Evolutionary conservation across 306 rosid genomes (phyloP).

Genomic region (Trifolium dubium): DNA sequence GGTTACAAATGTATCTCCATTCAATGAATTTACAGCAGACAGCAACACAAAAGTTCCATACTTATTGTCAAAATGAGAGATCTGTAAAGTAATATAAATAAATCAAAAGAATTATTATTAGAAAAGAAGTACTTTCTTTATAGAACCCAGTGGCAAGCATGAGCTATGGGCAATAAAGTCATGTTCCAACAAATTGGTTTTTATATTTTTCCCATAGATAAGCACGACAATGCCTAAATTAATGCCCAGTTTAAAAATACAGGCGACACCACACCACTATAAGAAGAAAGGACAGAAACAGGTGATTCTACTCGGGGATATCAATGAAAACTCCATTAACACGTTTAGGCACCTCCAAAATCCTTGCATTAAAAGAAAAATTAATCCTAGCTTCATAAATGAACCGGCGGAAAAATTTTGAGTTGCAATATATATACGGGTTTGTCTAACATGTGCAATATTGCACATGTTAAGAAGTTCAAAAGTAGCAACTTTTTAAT

Average conservation of each 20-base stretch:
- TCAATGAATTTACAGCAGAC: conserved; percentile 65
- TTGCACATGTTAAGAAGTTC: too few species aligned
- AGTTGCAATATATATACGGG: neutral
- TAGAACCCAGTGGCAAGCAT: conserved; percentile 7
- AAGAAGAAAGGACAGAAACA: conserved; percentile 4
- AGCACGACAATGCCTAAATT: conserved; percentile 15
- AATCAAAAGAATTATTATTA: conserved; percentile 32
- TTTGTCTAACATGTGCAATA: too few species aligned
- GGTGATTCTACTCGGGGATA: conserved; percentile 29
- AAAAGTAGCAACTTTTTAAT: too few species aligned
- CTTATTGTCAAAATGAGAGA: conserved; percentile 68
- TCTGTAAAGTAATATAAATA: conserved; percentile 54
- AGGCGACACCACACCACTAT: neutral
- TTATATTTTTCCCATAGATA: conserved; percentile 3
- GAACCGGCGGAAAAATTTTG: neutral
- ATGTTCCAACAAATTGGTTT: conserved; percentile 21
- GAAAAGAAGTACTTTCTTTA: conserved; percentile 5
- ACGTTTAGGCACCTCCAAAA: too few species aligned
- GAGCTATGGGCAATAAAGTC: conserved; percentile 35
- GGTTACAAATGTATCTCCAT: conserved; percentile 52
- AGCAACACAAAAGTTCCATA: conserved; percentile 56
- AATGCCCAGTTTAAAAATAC: conserved; percentile 4
- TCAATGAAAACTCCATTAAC: conserved; percentile 19
- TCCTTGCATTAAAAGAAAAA: conserved; percentile 25
- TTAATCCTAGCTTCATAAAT: conserved; percentile 13